Conservation (phyloP, 495 filamentous ascomycete species). For the Podospora tetraspora region DNA sequence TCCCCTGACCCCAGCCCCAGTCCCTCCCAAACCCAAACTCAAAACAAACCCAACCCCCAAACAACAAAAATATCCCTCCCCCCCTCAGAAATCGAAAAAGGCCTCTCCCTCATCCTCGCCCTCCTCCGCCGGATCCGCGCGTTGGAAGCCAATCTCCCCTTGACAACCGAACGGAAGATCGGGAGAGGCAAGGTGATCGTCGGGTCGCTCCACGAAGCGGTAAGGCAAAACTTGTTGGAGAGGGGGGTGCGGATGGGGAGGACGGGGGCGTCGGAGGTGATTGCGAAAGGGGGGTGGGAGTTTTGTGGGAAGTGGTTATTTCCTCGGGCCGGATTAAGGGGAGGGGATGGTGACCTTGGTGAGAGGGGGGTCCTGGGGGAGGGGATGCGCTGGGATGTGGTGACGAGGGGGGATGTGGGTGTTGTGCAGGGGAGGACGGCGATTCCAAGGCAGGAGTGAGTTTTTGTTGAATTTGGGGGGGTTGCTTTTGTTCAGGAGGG, state of each 20-base stretch:
- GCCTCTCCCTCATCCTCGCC: conserved; percentile 9
- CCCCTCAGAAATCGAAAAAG: background rate
- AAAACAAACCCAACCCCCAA: background rate
- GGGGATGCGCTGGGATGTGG: conserved; percentile 31
- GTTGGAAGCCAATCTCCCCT: conserved; percentile 4
- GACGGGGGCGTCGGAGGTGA: conserved; percentile 8
- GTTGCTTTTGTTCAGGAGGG: background rate
- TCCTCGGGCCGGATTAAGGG: too few relatives aligned
- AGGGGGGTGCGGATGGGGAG: conserved; percentile 23
- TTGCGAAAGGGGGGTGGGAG: conserved; percentile 20
- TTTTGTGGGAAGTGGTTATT: conserved; percentile 44
- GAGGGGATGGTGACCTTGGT: conserved; percentile 6
- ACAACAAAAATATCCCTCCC: background rate
- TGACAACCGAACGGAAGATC: background rate
- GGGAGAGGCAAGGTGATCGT: conserved; percentile 20
- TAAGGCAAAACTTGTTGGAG: conserved; percentile 22
- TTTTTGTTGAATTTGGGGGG: conserved; percentile 5
- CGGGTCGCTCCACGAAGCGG: conserved; percentile 31
- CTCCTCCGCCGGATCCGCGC: conserved; percentile 9
- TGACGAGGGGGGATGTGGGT: conserved; percentile 29
- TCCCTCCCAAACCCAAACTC: too few relatives aligned
- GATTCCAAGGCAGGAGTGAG: conserved; percentile 35
- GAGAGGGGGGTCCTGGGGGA: conserved; percentile 11
- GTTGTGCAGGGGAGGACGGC: conserved; percentile 31
- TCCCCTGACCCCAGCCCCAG: background rate